Percentiles rank a stretch among this genome's conserved stretches.
These are phyloP conservation scores for Harringtonia lauricola DNA, from an alignment of 2,329 filamentous ascomycete genomes.

Conservation along the genomic window DNA sequence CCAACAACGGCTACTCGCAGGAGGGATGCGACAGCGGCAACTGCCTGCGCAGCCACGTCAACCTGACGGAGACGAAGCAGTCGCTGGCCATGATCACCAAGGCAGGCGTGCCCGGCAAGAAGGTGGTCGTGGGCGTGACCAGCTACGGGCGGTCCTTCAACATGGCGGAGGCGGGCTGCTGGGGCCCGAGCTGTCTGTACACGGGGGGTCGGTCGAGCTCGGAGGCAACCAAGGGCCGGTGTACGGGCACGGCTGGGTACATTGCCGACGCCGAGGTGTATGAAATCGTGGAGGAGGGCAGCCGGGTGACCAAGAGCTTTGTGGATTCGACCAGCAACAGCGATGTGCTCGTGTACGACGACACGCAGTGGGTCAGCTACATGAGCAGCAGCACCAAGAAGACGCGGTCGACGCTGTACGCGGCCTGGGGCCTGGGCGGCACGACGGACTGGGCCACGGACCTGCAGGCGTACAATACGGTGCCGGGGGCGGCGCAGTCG, in stretches of 20 bases:
- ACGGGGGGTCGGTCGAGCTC: conserved; percentile 17
- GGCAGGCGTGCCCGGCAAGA: conserved; percentile 16
- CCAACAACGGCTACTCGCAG: conserved; percentile 8
- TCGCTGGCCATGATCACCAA: conserved; percentile 27
- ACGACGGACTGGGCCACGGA: conserved; percentile 17
- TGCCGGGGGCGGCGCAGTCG: too few relatives aligned
- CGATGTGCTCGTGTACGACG: conserved; percentile 9
- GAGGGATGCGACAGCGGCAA: conserved; percentile 19
- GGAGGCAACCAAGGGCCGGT: conserved; percentile 18
- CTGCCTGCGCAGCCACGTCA: conserved; percentile 24
- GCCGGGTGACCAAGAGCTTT: background rate
- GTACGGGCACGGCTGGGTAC: conserved; percentile 26
- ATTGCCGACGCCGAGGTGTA: conserved; percentile 26
- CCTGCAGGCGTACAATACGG: conserved; percentile 6
- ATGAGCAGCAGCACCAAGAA: conserved; percentile 11
- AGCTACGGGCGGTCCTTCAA: conserved; percentile 23
- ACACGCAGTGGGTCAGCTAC: conserved; percentile 11
- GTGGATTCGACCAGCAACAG: conserved; percentile 7
- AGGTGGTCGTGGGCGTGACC: conserved; percentile 20
- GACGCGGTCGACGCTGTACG: conserved; percentile 7
- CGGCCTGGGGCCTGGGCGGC: conserved; percentile 9
- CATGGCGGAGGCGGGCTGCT: conserved; percentile 20
- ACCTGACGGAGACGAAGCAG: conserved; percentile 22
- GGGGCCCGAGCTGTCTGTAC: conserved; percentile 19
- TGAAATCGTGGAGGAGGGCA: conserved; percentile 3